phyloP scores from a whole-genome alignment of 2,329 filamentous ascomycete genomes.

The Plectosphaerella cucumerina region DNA sequence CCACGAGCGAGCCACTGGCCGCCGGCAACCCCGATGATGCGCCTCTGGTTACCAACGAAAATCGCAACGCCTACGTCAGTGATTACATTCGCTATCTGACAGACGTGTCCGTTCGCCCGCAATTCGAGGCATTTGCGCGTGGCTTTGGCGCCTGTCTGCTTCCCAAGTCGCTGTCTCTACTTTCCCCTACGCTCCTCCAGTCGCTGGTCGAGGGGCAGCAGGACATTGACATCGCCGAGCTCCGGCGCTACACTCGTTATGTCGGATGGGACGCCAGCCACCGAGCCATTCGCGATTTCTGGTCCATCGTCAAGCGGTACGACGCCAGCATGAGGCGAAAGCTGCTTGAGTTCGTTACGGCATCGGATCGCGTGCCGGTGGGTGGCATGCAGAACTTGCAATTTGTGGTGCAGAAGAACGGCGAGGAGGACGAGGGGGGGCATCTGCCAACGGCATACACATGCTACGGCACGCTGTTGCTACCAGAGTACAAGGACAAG shows the following conservation, averaged over 20 bases:
- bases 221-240: slow-evolving; percentile 71
- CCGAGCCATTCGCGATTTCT: slow-evolving; percentile 73
- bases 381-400: slow-evolving; percentile 77
- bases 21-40: slow-evolving; percentile 48
- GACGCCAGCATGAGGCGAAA: slow-evolving; percentile 66
- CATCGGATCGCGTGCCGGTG: slow-evolving; percentile 83
- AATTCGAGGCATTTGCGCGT: slow-evolving; percentile 74
- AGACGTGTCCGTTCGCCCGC: slow-evolving; percentile 69
- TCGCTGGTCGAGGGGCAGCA: slow-evolving; percentile 78
- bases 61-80: slow-evolving; percentile 71
- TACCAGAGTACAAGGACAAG: slow-evolving; percentile 75
- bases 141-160: slow-evolving; percentile 78
- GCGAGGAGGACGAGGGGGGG: slow-evolving; percentile 47
- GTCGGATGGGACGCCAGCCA: slow-evolving; percentile 73
- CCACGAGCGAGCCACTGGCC: slow-evolving; percentile 19
- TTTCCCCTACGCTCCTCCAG: slow-evolving; percentile 68
- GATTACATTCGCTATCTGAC: slow-evolving; percentile 86
- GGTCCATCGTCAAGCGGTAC: slow-evolving; percentile 70
- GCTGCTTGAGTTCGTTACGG: slow-evolving; percentile 91
- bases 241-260: slow-evolving; percentile 70
- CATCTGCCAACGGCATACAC: slow-evolving; percentile 84
- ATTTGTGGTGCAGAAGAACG: slow-evolving; percentile 79
- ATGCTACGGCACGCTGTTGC: slow-evolving; percentile 82
- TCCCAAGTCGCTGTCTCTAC: slow-evolving; percentile 65
- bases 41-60: slow-evolving; percentile 73